phyloP scores from a whole-genome alignment of 345 rosid species.

The rapeseed (Brassica napus) region DNA sequence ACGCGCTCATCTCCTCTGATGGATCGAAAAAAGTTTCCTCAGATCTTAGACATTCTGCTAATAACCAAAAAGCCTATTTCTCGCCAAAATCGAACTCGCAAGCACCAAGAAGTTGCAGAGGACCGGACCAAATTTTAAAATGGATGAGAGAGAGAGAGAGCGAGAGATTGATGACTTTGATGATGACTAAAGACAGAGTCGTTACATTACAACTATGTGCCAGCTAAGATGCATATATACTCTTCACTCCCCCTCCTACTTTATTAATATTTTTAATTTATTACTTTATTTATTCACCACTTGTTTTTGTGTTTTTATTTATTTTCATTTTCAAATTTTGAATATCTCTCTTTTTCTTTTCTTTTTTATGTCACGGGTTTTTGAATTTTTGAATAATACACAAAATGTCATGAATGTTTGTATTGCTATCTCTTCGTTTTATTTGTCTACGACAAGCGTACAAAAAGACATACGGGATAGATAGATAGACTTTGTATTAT shows the following conservation, averaged over 20 bases:
- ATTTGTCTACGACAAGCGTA: not conserved
- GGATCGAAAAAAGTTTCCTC: slow-evolving; percentile 10
- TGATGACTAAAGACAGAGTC: not conserved
- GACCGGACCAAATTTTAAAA: not conserved
- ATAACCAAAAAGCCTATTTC: not conserved
- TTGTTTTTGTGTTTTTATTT: not conserved
- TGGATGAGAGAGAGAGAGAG: not conserved
- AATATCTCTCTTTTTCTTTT: not conserved
- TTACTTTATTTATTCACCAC: slow-evolving; percentile 24
- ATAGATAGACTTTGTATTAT: not conserved
- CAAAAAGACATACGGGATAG: not conserved
- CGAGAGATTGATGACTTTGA: not conserved
- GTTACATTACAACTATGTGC: slow-evolving; percentile 15
- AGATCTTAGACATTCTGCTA: slow-evolving; percentile 17
- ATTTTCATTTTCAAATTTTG: slow-evolving; percentile 11
- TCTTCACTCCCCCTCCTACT: not conserved
- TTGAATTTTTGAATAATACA: slow-evolving; percentile 24
- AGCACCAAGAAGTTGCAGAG: slow-evolving; percentile 12
- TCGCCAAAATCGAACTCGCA: not conserved
- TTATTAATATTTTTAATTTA: not conserved
- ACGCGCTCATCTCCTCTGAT: slow-evolving; percentile 39
- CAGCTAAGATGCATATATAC: slow-evolving; percentile 35
- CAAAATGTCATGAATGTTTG: not conserved
- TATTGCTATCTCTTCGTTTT: not conserved
- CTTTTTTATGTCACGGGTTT: slow-evolving; percentile 19